Conservation (phyloP, 2,329 filamentous ascomycete genomes). For the Myriosclerotinia curreyana region DNA sequence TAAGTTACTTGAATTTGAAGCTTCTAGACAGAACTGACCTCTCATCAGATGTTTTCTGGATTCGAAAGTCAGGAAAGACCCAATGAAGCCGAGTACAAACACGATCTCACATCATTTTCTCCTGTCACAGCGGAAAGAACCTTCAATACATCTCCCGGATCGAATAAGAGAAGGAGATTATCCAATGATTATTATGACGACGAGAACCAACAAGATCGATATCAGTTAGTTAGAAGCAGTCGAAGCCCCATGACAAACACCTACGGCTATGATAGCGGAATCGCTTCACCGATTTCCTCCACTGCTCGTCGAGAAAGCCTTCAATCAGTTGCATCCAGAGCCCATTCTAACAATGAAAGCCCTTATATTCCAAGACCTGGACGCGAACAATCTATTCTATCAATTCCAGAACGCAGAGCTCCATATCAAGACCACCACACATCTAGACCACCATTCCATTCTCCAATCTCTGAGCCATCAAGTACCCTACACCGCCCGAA, state of each 20-base stretch:
- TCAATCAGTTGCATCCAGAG: neutral
- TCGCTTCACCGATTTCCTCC: neutral
- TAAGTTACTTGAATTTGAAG: neutral
- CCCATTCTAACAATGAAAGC: constrained; percentile 1
- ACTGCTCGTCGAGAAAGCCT: constrained; percentile 8
- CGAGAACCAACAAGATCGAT: neutral
- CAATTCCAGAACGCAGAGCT: constrained; percentile 11
- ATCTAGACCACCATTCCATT: constrained; percentile 10
- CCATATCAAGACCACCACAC: neutral
- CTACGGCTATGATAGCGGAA: neutral
- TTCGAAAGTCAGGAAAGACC: neutral
- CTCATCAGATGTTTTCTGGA: neutral
- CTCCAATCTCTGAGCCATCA: constrained; percentile 17
- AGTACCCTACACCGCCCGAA: neutral
- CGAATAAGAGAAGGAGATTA: constrained; percentile 15
- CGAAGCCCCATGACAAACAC: constrained; percentile 4
- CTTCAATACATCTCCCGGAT: constrained; percentile 12
- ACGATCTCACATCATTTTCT: neutral
- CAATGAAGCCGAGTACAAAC: neutral
- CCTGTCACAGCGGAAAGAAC: constrained; percentile 1
- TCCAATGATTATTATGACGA: constrained; percentile 2
- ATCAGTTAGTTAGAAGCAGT: neutral
- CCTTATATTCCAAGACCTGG: neutral
- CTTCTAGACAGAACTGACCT: neutral
- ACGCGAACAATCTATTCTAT: neutral